A percentile compares a stretch with the other conserved stretches of the same genome.
Evolutionary conservation across 768 basidiomycete species (phyloP).

Genomic region (Pulveroboletus sp.): DNA sequence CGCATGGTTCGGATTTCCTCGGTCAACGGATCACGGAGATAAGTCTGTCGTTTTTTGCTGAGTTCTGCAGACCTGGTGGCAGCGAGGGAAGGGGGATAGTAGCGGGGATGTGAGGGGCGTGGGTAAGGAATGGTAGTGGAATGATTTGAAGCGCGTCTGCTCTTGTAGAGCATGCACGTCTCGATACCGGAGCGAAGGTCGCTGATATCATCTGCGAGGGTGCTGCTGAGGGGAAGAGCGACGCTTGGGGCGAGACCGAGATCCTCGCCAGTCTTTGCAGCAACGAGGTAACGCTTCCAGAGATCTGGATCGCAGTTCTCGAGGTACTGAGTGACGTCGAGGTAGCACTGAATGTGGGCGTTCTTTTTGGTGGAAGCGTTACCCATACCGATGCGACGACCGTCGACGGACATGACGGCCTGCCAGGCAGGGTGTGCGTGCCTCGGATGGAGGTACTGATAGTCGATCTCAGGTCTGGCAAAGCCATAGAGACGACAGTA

Average conservation of each 20-base stretch:
- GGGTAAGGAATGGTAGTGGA: constrained; percentile 4
- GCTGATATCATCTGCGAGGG: constrained; percentile 63
- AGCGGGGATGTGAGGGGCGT: constrained; percentile 21
- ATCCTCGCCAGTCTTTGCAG: constrained; percentile 59
- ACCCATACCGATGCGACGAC: constrained; percentile 80
- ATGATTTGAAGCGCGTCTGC: constrained; percentile 42
- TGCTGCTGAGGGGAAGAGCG: constrained; percentile 56
- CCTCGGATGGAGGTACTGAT: constrained; percentile 31
- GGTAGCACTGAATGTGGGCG: constrained; percentile 67
- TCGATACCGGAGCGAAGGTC: constrained; percentile 67
- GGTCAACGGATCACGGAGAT: constrained; percentile 55
- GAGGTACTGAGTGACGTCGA: constrained; percentile 85
- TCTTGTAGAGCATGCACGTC: constrained; percentile 59
- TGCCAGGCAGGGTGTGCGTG: constrained; percentile 47
- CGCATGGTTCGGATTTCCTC: constrained; percentile 66
- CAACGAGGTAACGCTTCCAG: constrained; percentile 67
- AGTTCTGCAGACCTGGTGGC: constrained; percentile 58
- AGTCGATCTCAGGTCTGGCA: constrained; percentile 65
- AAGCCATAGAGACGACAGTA: constrained; percentile 82
- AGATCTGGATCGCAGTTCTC: constrained; percentile 77
- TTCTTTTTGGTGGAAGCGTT: constrained; percentile 62
- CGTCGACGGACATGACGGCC: constrained; percentile 70
- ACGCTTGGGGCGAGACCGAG: constrained; percentile 70
- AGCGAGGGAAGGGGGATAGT: constrained; percentile 29
- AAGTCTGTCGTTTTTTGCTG: constrained; percentile 46